Evolutionary conservation across 2,329 filamentous ascomycete species (phyloP).

Genomic region (Calonectria honghensis): DNA sequence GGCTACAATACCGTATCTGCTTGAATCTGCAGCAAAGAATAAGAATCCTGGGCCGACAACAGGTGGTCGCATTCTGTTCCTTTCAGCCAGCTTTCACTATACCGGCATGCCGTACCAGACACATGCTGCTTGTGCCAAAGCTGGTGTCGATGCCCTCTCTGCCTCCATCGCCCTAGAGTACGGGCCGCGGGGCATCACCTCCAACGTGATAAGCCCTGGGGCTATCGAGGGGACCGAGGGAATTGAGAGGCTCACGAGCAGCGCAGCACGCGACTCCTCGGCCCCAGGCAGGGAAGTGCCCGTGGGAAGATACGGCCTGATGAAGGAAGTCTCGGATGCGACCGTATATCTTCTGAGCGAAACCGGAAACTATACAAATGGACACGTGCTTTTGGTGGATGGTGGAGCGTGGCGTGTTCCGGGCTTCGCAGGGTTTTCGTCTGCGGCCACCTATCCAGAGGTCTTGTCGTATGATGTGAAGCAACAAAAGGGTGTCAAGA

Average conservation of each 20-base stretch:
- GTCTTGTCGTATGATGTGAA: slow-evolving; percentile 6
- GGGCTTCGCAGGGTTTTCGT: slow-evolving; percentile 5
- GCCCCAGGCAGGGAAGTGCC: background rate
- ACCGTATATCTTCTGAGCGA: slow-evolving; percentile 33
- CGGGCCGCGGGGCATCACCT: slow-evolving; percentile 29
- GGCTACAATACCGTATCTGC: slow-evolving; percentile 12
- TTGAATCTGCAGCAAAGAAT: slow-evolving; percentile 19
- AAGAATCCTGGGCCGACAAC: background rate
- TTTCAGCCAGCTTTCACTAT: slow-evolving; percentile 36
- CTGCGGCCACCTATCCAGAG: background rate
- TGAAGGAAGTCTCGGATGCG: slow-evolving; percentile 31
- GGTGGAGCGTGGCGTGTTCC: slow-evolving; percentile 21
- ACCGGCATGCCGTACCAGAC: slow-evolving; percentile 34
- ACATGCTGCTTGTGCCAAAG: slow-evolving; percentile 23
- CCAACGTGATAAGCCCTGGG: slow-evolving; percentile 30
- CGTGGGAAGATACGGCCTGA: slow-evolving; percentile 11
- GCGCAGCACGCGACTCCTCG: background rate
- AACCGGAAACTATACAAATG: slow-evolving; percentile 29
- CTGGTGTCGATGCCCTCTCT: slow-evolving; percentile 31
- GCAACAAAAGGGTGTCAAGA: slow-evolving; percentile 1
- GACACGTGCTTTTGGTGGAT: slow-evolving; percentile 21
- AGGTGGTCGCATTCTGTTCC: slow-evolving; percentile 30
- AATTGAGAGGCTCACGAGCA: slow-evolving; percentile 10
- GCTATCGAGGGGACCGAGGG: slow-evolving; percentile 24
- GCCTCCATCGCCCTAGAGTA: slow-evolving; percentile 5